Evolutionary conservation across 192 early-diverging fungal species (phyloP).

Genomic region (Mortierella hygrophila): DNA sequence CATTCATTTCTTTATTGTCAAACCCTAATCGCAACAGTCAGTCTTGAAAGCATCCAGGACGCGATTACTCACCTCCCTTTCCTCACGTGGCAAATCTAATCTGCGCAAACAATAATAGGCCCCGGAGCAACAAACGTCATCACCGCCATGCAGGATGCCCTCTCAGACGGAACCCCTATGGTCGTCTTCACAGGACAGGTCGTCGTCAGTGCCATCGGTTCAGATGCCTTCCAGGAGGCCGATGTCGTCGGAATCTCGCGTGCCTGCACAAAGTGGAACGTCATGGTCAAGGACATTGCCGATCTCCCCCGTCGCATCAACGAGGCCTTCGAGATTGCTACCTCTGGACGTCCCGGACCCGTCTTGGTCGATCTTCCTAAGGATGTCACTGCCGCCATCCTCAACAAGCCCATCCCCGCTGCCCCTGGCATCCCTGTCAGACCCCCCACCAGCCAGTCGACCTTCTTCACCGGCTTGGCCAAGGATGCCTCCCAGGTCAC

Average conservation of each 20-base stretch:
- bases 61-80: constrained; percentile 13
- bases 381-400: constrained; percentile 93
- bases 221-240: constrained; percentile 99
- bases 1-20: background rate
- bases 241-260: constrained; percentile 97
- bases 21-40: background rate
- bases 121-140: constrained; percentile 99
- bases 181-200: constrained; percentile 98
- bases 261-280: constrained; percentile 99
- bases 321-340: constrained; percentile 98
- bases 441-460: constrained; percentile 66
- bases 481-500: constrained; percentile 63
- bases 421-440: constrained; percentile 80
- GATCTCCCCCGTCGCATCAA: constrained; percentile 98
- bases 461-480: constrained; percentile 39
- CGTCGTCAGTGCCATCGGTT: constrained; percentile 88
- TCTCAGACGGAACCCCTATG: constrained; percentile 94
- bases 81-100: constrained; percentile 52
- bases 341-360: constrained; percentile 94
- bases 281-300: constrained; percentile 96
- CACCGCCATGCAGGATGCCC: constrained; percentile 97
- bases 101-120: constrained; percentile 88
- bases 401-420: constrained; percentile 86
- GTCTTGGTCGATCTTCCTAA: constrained; percentile 98
- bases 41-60: background rate